Base-by-base conservation (phyloP, 306 rosid genomes). In the Pyrus pyrifolia region DNA sequence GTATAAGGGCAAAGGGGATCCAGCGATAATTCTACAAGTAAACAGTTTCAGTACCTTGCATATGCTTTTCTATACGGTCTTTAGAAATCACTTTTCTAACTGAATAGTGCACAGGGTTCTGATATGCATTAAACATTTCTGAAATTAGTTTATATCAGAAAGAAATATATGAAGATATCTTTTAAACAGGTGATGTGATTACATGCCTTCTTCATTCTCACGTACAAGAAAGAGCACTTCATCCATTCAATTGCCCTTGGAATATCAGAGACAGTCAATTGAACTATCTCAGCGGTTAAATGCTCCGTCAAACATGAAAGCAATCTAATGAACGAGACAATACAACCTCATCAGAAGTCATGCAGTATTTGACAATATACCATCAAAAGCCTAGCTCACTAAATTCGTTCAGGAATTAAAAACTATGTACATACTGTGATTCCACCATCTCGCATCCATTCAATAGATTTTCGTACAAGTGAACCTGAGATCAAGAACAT, bases 221-320 rank as follows among this genome's bases (percentile, higher is more conserved):
- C 88, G 68, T 87, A 94, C 87, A 92, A 84, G 82, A 84, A 94
- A 27, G 98, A 94, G 79, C 87, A 90, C 82, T 94, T 88, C 86
- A 94, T 85, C 98, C 98, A 94, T 81, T 94, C 98, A 84, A 94
- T 90, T 85, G 96, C 98, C 73, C 81, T 91, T 49, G 96, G 86
- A 81, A 94, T 92, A 80, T 94, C 95, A 65, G 97, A 80, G 83
- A 92, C 84, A 12, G 95, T 90, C 89, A 94, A 80, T 82, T 94
- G 98, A 84, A 92, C 98, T 77, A 94, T 90, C 85, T 92, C 98
- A 9, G 98, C 96, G 60, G 94, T 91, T 88, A 94, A 90, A 87
- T 94, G 98, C 90, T 94, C 98, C 76, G 89, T 89, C 84, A 90
- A 82, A 82, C 95, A 94, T 57, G 98, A 82, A 67, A 92, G 94